phyloP scores from a whole-genome alignment of 768 basidiomycete species.

The Phylloporus rhodoxanthus region DNA sequence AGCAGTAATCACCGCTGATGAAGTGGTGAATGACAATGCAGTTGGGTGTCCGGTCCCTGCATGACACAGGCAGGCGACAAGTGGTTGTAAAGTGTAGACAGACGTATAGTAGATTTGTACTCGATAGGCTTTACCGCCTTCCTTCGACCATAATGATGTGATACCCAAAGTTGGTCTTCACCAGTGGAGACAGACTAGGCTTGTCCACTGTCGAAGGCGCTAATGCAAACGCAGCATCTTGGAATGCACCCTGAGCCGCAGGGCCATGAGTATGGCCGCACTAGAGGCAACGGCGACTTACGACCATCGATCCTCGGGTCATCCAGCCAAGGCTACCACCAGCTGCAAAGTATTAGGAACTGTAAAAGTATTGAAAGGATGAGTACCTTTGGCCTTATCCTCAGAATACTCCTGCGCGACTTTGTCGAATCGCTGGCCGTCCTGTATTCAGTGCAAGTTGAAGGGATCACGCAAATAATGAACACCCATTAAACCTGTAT shows the following conservation, averaged over 20 bases:
- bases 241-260: conserved; percentile 54
- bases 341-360: conserved; percentile 36
- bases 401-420: conserved; percentile 88
- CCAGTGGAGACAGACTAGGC: conserved; percentile 61
- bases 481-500: conserved; percentile 54
- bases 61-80: conserved; percentile 8
- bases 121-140: conserved; percentile 40
- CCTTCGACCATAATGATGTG: conserved; percentile 93
- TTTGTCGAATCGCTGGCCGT: conserved; percentile 79
- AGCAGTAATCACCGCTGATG: conserved; percentile 27
- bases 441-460: conserved; percentile 37
- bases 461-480: not conserved
- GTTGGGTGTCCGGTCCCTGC: conserved; percentile 24
- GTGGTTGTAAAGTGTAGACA: conserved; percentile 6
- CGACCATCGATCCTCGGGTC: conserved; percentile 79
- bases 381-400: conserved; percentile 78
- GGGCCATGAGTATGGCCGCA: conserved; percentile 4
- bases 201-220: conserved; percentile 77
- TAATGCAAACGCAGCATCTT: conserved; percentile 83
- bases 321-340: conserved; percentile 88
- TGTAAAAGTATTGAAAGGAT: not conserved
- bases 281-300: conserved; percentile 29
- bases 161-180: conserved; percentile 82
- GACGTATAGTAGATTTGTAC: conserved; percentile 19
- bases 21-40: conserved; percentile 30